These are phyloP conservation scores for Aspergillus versicolor DNA, from an alignment of 2,329 filamentous ascomycete genomes.

Conservation along the genomic window DNA sequence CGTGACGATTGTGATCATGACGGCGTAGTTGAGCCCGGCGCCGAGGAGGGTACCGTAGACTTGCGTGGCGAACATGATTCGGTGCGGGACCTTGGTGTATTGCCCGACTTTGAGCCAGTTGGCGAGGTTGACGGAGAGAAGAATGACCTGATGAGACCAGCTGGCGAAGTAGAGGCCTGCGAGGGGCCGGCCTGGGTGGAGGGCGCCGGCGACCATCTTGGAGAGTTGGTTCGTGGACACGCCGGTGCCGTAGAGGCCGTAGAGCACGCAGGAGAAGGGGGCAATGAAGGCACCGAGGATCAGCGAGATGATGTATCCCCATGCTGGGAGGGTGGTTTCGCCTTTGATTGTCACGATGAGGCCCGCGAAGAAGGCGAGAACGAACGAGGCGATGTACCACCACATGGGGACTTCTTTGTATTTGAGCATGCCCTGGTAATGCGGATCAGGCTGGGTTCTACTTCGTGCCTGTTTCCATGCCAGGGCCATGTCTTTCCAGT, in stretches of 20 bases:
- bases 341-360: constrained; percentile 49
- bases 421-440: constrained; percentile 25
- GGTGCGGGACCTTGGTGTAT: constrained; percentile 55
- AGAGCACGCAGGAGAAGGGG: constrained; percentile 40
- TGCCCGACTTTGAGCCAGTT: constrained; percentile 22
- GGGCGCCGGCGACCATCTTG: constrained; percentile 27
- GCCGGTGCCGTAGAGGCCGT: constrained; percentile 21
- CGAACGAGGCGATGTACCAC: constrained; percentile 48
- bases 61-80: constrained; percentile 57
- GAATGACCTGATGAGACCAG: constrained; percentile 30
- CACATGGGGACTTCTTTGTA: constrained; percentile 39
- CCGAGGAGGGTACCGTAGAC: constrained; percentile 57
- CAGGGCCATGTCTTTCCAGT: constrained; percentile 22
- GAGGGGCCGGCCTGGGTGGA: constrained; percentile 25
- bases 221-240: constrained; percentile 24
- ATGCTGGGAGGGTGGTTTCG: constrained; percentile 48
- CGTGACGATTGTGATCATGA: constrained; percentile 56
- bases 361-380: constrained; percentile 48
- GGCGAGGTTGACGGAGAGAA: constrained; percentile 24
- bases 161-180: constrained; percentile 29
- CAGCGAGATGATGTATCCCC: constrained; percentile 51
- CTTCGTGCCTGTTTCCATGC: constrained; percentile 23
- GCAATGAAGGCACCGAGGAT: constrained; percentile 47
- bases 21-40: constrained; percentile 54
- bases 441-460: constrained; percentile 21